These are phyloP conservation scores for Omphalotus guepiniiformis DNA, from an alignment of 768 basidiomycete genomes.

Conservation along the genomic window DNA sequence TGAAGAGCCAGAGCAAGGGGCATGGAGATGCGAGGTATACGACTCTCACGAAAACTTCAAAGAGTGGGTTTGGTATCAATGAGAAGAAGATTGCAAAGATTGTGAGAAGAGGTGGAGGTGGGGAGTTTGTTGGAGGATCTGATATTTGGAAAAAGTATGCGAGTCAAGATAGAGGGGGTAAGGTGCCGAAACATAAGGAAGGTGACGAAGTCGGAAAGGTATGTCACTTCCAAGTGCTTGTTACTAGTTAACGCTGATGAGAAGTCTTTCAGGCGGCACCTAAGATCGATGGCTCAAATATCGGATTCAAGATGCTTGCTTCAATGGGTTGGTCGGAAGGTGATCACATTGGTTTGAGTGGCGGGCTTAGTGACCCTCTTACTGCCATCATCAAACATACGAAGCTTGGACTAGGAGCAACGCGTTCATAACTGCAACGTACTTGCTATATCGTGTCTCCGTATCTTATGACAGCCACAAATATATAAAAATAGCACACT, in stretches of 20 bases:
- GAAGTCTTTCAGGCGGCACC: slow-evolving; percentile 56
- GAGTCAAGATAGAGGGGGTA: slow-evolving; percentile 13
- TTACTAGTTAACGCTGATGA: neutral
- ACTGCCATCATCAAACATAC: slow-evolving; percentile 84
- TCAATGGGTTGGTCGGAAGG: slow-evolving; percentile 93
- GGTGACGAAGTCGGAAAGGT: slow-evolving; percentile 88
- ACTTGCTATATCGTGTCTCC: no score
- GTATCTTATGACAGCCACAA: no score
- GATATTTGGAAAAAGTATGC: slow-evolving; percentile 19
- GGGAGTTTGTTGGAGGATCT: slow-evolving; percentile 29
- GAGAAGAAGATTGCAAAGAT: slow-evolving; percentile 54
- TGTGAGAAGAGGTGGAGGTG: slow-evolving; percentile 35
- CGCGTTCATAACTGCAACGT: slow-evolving; percentile 12
- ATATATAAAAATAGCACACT: no score
- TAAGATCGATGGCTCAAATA: slow-evolving; percentile 72
- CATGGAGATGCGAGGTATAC: slow-evolving; percentile 68
- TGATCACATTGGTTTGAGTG: slow-evolving; percentile 58
- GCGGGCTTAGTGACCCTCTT: slow-evolving; percentile 71
- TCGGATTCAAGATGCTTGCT: slow-evolving; percentile 85
- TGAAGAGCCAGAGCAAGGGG: slow-evolving; percentile 79
- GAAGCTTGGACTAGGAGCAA: slow-evolving; percentile 81
- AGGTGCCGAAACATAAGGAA: slow-evolving; percentile 56
- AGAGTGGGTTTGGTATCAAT: slow-evolving; percentile 49
- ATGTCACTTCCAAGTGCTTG: slow-evolving; percentile 14
- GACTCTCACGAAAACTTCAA: slow-evolving; percentile 65